These are phyloP conservation scores for Chlamydomonas schloesseri DNA, from an alignment of 139 green algal genomes.

Conservation along the genomic window DNA sequence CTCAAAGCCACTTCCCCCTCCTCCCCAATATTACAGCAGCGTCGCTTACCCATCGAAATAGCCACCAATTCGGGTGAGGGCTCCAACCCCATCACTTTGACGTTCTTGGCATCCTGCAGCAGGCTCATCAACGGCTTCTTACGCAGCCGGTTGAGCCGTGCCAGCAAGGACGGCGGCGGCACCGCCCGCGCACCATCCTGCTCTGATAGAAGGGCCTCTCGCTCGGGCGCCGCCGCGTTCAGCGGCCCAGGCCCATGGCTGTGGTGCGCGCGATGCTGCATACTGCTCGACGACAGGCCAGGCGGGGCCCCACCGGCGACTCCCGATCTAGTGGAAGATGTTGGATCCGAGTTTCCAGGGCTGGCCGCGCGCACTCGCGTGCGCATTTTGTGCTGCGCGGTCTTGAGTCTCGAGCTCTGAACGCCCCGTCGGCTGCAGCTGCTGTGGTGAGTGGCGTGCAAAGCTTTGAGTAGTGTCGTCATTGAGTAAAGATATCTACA, in stretches of 20 bases:
- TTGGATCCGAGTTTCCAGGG: not conserved
- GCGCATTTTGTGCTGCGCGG: not conserved
- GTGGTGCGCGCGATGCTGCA: not conserved
- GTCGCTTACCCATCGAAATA: conserved; percentile 74
- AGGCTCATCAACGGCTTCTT: not conserved
- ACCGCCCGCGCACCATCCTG: no score
- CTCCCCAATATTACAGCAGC: no score
- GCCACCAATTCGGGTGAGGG: conserved; percentile 77
- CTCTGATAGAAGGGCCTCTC: not conserved
- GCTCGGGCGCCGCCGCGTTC: not conserved
- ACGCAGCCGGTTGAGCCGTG: not conserved
- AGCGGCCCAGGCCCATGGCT: not conserved
- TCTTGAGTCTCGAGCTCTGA: no score
- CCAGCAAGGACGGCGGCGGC: not conserved
- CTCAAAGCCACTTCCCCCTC: no score
- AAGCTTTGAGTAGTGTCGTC: no score
- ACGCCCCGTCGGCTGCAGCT: no score
- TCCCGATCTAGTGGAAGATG: not conserved
- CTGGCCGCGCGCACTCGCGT: not conserved
- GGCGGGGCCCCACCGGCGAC: not conserved
- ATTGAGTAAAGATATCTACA: no score
- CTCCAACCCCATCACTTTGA: conserved; percentile 69
- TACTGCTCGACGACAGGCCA: not conserved
- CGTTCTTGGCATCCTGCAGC: not conserved
- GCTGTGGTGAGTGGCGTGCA: no score